Evolutionary conservation across 306 rosid species (phyloP), one percentile per base, ranked within the genome.

Genomic region (Rosa persica): DNA sequence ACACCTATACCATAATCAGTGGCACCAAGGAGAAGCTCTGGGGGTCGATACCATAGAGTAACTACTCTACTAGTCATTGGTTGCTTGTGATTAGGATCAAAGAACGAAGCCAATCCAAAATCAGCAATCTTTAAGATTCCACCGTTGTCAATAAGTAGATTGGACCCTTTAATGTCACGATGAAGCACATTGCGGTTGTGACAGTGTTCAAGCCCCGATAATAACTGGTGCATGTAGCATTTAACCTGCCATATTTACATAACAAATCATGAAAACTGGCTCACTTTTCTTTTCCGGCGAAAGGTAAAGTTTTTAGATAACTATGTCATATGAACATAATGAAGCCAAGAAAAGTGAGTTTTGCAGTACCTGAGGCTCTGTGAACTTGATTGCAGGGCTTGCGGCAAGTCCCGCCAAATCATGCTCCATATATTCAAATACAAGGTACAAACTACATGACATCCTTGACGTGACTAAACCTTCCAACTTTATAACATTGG

Each of bases 61-160:
- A 93, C 98, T 77, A 93, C 98, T 84, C 98, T 89, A 81, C 97
- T 93, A 8, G 98, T 93, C 98, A 93, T 93, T 11, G 97, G 98
- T 23, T 87, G 97, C 90, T 83, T 91, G 73, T 91, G 93, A 83
- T 88, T 90, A 36, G 97, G 98, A 78, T 91, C 93, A 82, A 87
- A 93, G 81, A 83, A 85, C 20, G 97, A 91, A 78, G 98, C 98
- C 85, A 93, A 81, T 58, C 97, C 98, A 82, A 93, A 93, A 89
- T 93, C 98, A 79, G 98, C 98, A 82, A 93, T 91, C 85, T 84
- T 89, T 48, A 93, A 92, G 79, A 85, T 76, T 83, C 98, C 98
- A 20, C 88, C 98, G 48, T 87, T 89, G 77, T 89, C 95, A 82
- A 93, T 84, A 34, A 93, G 94, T 80, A 93, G 98, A 80, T 93